Evolutionary conservation across 371 early-diverging fungal species (phyloP), one percentile per base, ranked within the genome.

Genomic region (Rhizomucor pusillus): DNA sequence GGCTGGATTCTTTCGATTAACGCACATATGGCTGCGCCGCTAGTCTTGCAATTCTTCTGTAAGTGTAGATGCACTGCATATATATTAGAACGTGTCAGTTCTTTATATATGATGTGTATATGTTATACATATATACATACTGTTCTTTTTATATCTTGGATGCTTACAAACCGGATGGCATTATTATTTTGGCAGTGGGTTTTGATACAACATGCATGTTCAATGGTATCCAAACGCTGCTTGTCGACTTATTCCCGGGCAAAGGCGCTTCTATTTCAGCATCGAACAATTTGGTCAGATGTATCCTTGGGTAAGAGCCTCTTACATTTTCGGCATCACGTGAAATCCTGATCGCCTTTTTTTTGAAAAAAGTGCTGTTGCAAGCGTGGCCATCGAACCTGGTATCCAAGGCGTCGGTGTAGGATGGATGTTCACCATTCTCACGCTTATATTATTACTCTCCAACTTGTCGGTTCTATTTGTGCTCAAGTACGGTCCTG

Each of bases 221-320:
- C 25, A 68, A 54, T 39, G 47, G 57, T n/a, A 62, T 62, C 5
- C 69, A 69, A 39, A 67, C 76, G 1, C 24, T 75, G 22, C 23
- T 67, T 40, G 51, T 75, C 1, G 76, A 75, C 14, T 34, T 75
- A 13, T 72, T 62, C 36, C 76, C 76, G 13, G 65, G 64, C 19
- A 61, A 63, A 56, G 59, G 72, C 19, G 76, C 76, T 1, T 66
- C 76, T 33, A 70, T 73, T 24, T 70, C 76, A 19, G 76, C 76
- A 11, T 52, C 69, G 12, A 76, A 70, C 29, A 76, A 76, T n/a
- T 35, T 76, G 9, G 56, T 63, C 2, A 67, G 73, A 14, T 73
- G 73, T 36, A 29, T 76, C n/a, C 56, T 74, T 4, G 71, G 75
- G 69, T 71, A 58, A 29, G 34, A 46, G 20, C 35, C 19, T 12